Percentiles rank a stretch among this genome's conserved stretches.
These are phyloP conservation scores for Chloroidium sp. DNA, from an alignment of 163 green algal genomes.

Conservation along the genomic window DNA sequence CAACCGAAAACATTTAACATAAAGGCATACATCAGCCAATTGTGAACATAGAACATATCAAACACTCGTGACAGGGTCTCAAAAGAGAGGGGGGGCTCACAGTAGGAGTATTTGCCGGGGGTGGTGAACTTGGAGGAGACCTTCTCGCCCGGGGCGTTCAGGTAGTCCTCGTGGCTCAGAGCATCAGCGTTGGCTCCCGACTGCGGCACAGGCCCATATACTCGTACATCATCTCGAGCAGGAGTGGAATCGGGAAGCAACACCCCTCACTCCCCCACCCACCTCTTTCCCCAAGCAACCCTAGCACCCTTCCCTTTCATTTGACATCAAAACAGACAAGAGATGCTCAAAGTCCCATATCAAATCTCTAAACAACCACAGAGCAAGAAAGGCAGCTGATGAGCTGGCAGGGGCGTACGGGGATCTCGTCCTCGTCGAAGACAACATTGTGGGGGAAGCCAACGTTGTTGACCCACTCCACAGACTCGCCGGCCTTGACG, in stretches of 20 bases:
- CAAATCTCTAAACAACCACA: background rate
- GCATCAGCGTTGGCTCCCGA: constrained; percentile 74
- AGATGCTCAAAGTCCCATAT: background rate
- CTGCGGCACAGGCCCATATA: too few relatives aligned
- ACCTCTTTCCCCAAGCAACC: background rate
- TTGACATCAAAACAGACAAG: background rate
- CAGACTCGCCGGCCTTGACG: constrained; percentile 69
- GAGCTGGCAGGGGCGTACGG: constrained; percentile 35
- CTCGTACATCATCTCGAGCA: too few relatives aligned
- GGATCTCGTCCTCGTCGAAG: constrained; percentile 95
- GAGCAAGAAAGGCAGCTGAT: background rate
- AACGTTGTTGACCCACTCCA: constrained; percentile 85
- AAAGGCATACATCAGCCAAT: background rate
- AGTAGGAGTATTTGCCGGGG: constrained; percentile 84
- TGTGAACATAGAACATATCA: background rate
- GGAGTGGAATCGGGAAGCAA: too few relatives aligned
- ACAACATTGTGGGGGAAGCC: constrained; percentile 94
- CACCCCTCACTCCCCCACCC: too few relatives aligned
- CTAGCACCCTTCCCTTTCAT: background rate
- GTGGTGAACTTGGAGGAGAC: constrained; percentile 70
- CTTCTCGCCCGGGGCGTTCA: constrained; percentile 89
- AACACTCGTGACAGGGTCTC: background rate
- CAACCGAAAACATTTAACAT: background rate
- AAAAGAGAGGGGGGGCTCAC: constrained; percentile 77
- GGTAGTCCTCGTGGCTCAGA: constrained; percentile 84